Conservation (phyloP, 306 rosid genomes). For the Cucurbita moschata region DNA sequence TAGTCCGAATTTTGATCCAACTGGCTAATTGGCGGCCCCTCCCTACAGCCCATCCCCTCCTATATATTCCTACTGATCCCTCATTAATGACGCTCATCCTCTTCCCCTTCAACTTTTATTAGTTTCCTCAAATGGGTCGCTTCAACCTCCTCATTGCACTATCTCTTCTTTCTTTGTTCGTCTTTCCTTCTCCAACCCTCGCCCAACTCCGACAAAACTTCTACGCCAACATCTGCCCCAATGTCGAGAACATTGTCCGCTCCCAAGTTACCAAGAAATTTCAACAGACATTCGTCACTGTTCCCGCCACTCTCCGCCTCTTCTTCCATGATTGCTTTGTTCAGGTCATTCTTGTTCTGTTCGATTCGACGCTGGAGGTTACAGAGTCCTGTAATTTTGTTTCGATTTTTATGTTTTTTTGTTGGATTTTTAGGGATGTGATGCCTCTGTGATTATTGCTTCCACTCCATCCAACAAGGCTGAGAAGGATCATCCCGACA, state of each 20-base stretch:
- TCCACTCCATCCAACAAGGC: slow-evolving; percentile 37
- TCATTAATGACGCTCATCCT: neutral
- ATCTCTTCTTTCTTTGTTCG: slow-evolving; percentile 25
- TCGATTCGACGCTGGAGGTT: neutral
- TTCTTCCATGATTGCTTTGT: slow-evolving; percentile 66
- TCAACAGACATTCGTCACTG: slow-evolving; percentile 46
- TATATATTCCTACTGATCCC: neutral
- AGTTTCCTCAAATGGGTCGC: slow-evolving; percentile 26
- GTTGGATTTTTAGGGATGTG: slow-evolving; percentile 41
- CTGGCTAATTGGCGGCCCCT: neutral
- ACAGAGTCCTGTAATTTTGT: neutral
- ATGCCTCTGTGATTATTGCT: slow-evolving; percentile 38
- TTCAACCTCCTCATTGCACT: slow-evolving; percentile 13
- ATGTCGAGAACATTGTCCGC: slow-evolving; percentile 56
- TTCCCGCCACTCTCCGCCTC: slow-evolving; percentile 53
- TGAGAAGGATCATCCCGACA: slow-evolving; percentile 56
- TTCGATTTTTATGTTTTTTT: neutral
- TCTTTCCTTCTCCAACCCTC: slow-evolving; percentile 23
- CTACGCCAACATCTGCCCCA: slow-evolving; percentile 60
- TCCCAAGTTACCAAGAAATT: slow-evolving; percentile 41
- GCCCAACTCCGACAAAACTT: slow-evolving; percentile 49
- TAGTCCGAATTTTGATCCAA: neutral
- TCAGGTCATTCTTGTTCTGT: slow-evolving; percentile 12
- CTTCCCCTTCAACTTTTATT: neutral
- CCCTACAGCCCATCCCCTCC: neutral